Evolutionary conservation across 1,284 basidiomycete genomes (phyloP).

Genomic region (Sanguinoderma infundibulare): DNA sequence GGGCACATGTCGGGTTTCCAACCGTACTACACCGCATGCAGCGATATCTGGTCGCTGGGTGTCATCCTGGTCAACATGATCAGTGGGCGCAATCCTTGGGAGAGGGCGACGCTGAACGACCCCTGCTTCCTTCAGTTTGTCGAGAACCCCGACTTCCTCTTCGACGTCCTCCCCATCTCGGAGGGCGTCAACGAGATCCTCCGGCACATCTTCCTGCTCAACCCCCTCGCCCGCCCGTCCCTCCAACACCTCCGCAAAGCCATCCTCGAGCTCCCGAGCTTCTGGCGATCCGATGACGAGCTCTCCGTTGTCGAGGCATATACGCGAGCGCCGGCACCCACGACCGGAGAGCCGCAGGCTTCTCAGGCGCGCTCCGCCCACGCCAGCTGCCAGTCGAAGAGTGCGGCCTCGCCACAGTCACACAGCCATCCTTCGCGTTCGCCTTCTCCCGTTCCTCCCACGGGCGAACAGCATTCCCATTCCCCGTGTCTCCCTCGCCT

Average conservation of each 20-base stretch:
- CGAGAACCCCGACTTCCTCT: constrained; percentile 66
- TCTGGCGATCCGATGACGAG: constrained; percentile 33
- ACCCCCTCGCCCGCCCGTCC: constrained; percentile 55
- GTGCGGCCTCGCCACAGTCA: not conserved
- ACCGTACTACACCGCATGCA: constrained; percentile 68
- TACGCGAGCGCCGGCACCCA: not conserved
- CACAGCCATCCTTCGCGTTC: not conserved
- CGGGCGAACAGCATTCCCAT: not conserved
- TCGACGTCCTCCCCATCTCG: constrained; percentile 76
- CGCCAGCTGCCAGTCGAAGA: not conserved
- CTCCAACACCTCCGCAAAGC: constrained; percentile 60
- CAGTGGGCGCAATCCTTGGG: constrained; percentile 90
- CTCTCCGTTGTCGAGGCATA: constrained; percentile 6
- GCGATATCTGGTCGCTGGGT: constrained; percentile 89
- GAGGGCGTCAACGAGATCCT: constrained; percentile 17
- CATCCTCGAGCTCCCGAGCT: constrained; percentile 30
- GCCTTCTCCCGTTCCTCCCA: not conserved
- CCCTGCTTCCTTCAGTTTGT: constrained; percentile 57
- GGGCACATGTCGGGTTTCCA: constrained; percentile 16
- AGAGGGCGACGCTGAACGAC: constrained; percentile 72
- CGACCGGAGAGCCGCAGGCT: not conserved
- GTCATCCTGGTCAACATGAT: constrained; percentile 69
- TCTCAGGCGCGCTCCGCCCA: not conserved
- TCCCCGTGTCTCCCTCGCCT: not conserved
- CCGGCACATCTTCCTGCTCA: constrained; percentile 21